Conservation (phyloP, 495 filamentous ascomycete species). For the Cenococcum geophilum region DNA sequence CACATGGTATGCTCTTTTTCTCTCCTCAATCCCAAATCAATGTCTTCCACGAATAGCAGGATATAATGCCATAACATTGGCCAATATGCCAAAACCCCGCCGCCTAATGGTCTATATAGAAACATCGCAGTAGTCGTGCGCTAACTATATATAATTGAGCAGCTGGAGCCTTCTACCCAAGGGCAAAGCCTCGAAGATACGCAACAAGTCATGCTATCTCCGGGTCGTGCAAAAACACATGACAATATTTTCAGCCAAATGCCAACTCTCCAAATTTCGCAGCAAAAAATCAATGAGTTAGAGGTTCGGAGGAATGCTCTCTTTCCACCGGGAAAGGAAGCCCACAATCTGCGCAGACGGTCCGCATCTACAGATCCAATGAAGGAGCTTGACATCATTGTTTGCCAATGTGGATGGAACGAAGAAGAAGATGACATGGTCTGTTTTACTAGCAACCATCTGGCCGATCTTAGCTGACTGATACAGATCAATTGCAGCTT, state of each 20-base stretch:
- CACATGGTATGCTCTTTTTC: constrained; percentile 11
- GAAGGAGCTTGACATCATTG: constrained; percentile 24
- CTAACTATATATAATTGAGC: background rate
- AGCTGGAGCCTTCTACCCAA: constrained; percentile 7
- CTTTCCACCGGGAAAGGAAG: constrained; percentile 7
- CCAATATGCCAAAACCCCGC: no score
- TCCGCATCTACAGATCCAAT: constrained; percentile 6
- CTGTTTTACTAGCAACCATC: constrained; percentile 3
- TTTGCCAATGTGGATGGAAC: constrained; percentile 43
- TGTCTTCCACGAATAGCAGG: background rate
- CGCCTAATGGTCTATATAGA: no score
- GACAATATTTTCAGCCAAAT: background rate
- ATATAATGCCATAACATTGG: background rate
- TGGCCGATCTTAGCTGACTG: constrained; percentile 2
- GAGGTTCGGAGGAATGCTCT: constrained; percentile 20
- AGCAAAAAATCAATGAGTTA: constrained; percentile 21
- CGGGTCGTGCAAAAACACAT: background rate
- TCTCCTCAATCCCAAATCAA: background rate
- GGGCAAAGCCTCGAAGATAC: constrained; percentile 2
- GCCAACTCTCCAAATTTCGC: constrained; percentile 6
- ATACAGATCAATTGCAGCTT: constrained; percentile 43
- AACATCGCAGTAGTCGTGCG: background rate
- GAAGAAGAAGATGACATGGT: constrained; percentile 45
- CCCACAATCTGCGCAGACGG: background rate
- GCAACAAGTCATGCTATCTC: background rate